Evolutionary conservation across 2,329 filamentous ascomycete species (phyloP).

Genomic region (Cadophora malorum): DNA sequence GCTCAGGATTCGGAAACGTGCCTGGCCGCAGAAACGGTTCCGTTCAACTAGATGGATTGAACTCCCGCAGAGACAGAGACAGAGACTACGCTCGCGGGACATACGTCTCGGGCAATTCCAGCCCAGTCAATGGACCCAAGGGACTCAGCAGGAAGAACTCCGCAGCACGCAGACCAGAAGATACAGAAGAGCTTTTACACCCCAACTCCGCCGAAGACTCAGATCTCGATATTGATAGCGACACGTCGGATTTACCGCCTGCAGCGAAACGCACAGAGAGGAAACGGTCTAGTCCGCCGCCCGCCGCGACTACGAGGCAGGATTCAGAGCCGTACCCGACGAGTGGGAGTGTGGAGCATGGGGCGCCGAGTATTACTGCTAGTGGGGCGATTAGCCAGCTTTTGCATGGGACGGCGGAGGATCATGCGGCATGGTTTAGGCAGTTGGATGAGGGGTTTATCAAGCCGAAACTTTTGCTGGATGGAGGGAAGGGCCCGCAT

Average conservation of each 20-base stretch:
- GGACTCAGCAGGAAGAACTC: slow-evolving; percentile 61
- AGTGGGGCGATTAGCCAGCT: slow-evolving; percentile 77
- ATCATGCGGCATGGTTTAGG: slow-evolving; percentile 87
- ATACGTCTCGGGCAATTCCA: slow-evolving; percentile 48
- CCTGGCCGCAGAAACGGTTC: slow-evolving; percentile 62
- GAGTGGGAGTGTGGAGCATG: slow-evolving; percentile 39
- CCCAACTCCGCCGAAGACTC: slow-evolving; percentile 53
- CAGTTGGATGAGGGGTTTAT: slow-evolving; percentile 96
- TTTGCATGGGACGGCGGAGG: slow-evolving; percentile 77
- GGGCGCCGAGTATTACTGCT: slow-evolving; percentile 64
- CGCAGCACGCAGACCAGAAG: slow-evolving; percentile 44
- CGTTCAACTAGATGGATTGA: slow-evolving; percentile 59
- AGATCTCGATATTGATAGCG: slow-evolving; percentile 62
- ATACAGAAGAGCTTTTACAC: slow-evolving; percentile 61
- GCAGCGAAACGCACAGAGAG: slow-evolving; percentile 52
- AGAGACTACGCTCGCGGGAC: slow-evolving; percentile 41
- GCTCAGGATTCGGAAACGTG: slow-evolving; percentile 75
- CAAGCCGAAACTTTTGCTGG: slow-evolving; percentile 87
- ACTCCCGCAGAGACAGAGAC: slow-evolving; percentile 46
- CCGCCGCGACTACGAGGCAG: slow-evolving; percentile 27
- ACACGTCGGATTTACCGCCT: slow-evolving; percentile 70
- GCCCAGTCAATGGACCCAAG: slow-evolving; percentile 45
- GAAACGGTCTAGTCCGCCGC: slow-evolving; percentile 24
- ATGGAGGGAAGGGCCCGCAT: slow-evolving; percentile 57
- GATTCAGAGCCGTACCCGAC: slow-evolving; percentile 42